Evolutionary conservation across 2,329 filamentous ascomycete genomes (phyloP).

Genomic region (Akanthomyces muscarius): DNA sequence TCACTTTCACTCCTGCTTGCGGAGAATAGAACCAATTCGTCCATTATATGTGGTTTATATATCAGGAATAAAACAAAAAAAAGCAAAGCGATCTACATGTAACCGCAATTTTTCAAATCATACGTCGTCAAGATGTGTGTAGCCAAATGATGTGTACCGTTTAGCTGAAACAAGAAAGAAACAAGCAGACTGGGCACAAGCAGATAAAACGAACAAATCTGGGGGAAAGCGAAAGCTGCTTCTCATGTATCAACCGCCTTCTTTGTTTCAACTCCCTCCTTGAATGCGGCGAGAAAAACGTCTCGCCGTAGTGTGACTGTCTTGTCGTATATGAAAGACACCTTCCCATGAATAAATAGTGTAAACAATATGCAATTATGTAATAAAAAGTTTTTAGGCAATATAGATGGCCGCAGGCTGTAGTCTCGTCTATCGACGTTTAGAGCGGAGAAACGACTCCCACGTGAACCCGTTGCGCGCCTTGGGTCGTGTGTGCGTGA

Average conservation of each 20-base stretch:
- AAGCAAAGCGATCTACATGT: not conserved
- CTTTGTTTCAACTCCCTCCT: too few species aligned
- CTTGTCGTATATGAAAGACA: too few species aligned
- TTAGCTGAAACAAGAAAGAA: not conserved
- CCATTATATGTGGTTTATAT: not conserved
- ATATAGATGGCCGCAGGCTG: too few species aligned
- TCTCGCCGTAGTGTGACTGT: too few species aligned
- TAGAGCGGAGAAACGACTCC: conserved; percentile 25
- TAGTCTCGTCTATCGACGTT: conserved; percentile 21
- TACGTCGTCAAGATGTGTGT: conserved; percentile 1
- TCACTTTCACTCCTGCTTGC: too few species aligned
- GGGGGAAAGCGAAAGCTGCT: too few species aligned
- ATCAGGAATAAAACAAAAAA: not conserved
- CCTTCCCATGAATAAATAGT: not conserved
- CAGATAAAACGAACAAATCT: not conserved
- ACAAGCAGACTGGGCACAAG: not conserved
- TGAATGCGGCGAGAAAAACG: too few species aligned
- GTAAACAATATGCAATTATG: not conserved
- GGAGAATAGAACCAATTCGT: not conserved
- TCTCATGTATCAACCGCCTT: too few species aligned
- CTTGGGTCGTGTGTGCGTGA: conserved; percentile 13
- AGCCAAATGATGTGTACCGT: not conserved
- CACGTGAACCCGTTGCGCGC: conserved; percentile 20
- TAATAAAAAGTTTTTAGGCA: too few species aligned
- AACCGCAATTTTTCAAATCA: not conserved